A percentile compares a stretch with the other conserved stretches of the same genome.
These are phyloP conservation scores for Ophiostoma himal-ulmi DNA, from an alignment of 2,329 filamentous ascomycete genomes.

Conservation along the genomic window DNA sequence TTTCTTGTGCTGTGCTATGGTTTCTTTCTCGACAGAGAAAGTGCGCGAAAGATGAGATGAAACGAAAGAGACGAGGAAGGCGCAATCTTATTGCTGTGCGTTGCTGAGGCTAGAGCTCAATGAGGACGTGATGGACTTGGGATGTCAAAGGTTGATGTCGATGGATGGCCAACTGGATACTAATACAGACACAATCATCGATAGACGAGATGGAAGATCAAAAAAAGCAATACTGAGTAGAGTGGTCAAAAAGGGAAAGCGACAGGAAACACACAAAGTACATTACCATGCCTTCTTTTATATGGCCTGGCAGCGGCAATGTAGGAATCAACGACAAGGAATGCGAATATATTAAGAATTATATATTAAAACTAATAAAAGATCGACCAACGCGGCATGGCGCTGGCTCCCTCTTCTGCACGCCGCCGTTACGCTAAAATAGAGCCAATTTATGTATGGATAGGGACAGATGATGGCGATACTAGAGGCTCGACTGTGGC, in stretches of 20 bases:
- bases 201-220: neutral
- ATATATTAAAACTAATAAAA: neutral
- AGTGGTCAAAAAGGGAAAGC: neutral
- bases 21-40: neutral
- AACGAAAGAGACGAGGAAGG: neutral
- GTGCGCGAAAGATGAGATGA: neutral
- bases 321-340: neutral
- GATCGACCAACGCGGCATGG: constrained; percentile 8
- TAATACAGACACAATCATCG: neutral
- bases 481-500: constrained; percentile 1
- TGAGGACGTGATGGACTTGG: neutral
- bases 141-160: neutral
- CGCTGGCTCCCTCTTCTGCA: constrained; percentile 14
- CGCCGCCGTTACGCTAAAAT: constrained; percentile 18
- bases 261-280: neutral
- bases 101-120: neutral
- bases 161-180: neutral
- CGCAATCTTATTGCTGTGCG: neutral
- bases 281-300: neutral
- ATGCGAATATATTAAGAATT: too few relatives aligned
- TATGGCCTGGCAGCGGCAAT: neutral
- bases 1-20: neutral
- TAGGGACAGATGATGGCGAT: neutral
- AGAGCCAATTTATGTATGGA: constrained; percentile 5
- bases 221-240: neutral